These are phyloP conservation scores for Trichoderma gracile DNA, from an alignment of 2,329 filamentous ascomycete species.

Conservation along the genomic window DNA sequence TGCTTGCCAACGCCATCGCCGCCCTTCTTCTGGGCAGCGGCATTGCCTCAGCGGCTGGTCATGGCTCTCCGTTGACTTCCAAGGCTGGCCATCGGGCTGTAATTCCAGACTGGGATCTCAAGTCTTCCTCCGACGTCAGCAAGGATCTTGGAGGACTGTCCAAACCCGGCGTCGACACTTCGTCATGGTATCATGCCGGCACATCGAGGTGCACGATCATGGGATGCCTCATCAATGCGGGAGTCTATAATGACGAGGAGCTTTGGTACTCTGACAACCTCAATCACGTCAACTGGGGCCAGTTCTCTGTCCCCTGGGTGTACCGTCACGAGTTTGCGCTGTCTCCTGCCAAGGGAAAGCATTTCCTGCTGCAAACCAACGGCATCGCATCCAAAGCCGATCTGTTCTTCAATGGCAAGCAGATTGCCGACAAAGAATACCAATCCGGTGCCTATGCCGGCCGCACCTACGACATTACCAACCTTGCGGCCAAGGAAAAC, in stretches of 20 bases:
- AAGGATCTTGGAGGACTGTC: constrained; percentile 45
- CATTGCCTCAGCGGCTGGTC: constrained; percentile 17
- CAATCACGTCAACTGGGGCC: constrained; percentile 44
- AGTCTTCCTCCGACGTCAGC: constrained; percentile 44
- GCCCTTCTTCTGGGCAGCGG: constrained; percentile 24
- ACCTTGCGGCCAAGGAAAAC: constrained; percentile 46
- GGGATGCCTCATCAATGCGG: constrained; percentile 55
- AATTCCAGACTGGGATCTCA: constrained; percentile 52
- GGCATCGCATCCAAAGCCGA: constrained; percentile 63
- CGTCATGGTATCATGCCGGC: constrained; percentile 53
- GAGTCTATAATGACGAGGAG: constrained; percentile 52
- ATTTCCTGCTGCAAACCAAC: constrained; percentile 57
- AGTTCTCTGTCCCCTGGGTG: constrained; percentile 58
- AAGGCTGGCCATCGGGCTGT: constrained; percentile 34
- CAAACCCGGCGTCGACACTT: constrained; percentile 45
- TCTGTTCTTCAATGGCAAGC: constrained; percentile 58
- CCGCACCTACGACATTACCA: constrained; percentile 56
- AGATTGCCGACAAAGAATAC: constrained; percentile 48
- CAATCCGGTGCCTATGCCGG: constrained; percentile 61
- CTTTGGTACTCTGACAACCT: constrained; percentile 58
- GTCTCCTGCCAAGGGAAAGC: constrained; percentile 35
- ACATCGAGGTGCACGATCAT: constrained; percentile 55
- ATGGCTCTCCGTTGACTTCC: constrained; percentile 29
- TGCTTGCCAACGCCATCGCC: constrained; percentile 20
- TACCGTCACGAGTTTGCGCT: constrained; percentile 57